These are phyloP conservation scores for Saprolegnia parasitica DNA, from an alignment of 352 stramenopile species.

Conservation along the genomic window DNA sequence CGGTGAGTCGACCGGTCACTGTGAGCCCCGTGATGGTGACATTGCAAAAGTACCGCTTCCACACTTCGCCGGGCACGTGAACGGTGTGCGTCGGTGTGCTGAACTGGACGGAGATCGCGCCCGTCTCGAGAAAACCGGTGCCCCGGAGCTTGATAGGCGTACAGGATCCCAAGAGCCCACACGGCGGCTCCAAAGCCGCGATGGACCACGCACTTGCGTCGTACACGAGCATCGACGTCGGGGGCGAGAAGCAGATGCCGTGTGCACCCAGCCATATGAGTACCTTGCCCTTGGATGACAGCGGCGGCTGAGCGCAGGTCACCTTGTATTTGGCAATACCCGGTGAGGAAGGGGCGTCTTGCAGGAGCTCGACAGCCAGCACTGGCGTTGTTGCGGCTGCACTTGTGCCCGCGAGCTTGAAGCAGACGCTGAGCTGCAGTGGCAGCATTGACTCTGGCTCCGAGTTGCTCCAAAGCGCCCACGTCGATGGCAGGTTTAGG, in stretches of 20 bases:
- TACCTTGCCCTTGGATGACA: background rate
- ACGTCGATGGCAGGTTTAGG: background rate
- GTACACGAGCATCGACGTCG: constrained; percentile 1
- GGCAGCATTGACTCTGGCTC: background rate
- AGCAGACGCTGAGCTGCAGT: constrained; percentile 20
- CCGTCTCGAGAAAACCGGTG: constrained; percentile 20
- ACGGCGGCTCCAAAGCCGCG: constrained; percentile 4
- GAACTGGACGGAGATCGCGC: constrained; percentile 11
- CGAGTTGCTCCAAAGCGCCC: background rate
- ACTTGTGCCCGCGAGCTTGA: background rate
- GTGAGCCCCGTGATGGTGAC: constrained; percentile 16
- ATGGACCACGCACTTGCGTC: constrained; percentile 3
- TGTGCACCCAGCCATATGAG: constrained; percentile 1
- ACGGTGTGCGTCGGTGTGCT: background rate
- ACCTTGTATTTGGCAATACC: background rate
- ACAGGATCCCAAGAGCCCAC: constrained; percentile 13
- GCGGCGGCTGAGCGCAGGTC: background rate
- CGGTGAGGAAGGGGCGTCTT: background rate
- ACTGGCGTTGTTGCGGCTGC: background rate
- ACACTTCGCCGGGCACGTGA: constrained; percentile 15
- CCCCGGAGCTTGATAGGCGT: constrained; percentile 20
- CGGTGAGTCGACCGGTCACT: background rate
- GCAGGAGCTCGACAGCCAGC: background rate
- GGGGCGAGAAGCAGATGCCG: constrained; percentile 21
- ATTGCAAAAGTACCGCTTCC: constrained; percentile 8